Conservation (phyloP, 768 basidiomycete genomes). For the Macrolepiota dolichaula region DNA sequence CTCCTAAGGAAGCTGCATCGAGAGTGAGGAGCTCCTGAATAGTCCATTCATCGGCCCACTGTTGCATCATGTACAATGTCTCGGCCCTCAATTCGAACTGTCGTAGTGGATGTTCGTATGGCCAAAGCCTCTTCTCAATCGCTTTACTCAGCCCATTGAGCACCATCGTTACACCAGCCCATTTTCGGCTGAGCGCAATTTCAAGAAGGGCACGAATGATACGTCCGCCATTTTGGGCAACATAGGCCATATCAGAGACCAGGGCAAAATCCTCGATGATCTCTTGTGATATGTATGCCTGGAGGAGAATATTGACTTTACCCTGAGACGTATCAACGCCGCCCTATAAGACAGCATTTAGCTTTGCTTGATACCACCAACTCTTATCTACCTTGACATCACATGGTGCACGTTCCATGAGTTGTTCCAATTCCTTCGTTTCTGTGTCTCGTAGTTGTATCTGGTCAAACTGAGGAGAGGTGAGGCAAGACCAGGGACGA, state of each 20-base stretch:
- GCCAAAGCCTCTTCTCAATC: constrained; percentile 90
- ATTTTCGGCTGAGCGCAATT: constrained; percentile 89
- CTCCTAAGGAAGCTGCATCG: constrained; percentile 67
- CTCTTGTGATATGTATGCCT: constrained; percentile 80
- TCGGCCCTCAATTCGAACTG: constrained; percentile 80
- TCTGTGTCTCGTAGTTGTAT: constrained; percentile 93
- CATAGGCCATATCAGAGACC: constrained; percentile 92
- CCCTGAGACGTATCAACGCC: constrained; percentile 52
- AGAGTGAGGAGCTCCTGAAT: constrained; percentile 68
- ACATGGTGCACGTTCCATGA: constrained; percentile 73
- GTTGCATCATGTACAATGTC: constrained; percentile 71
- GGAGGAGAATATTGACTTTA: constrained; percentile 94
- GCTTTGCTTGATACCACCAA: neutral
- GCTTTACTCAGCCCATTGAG: constrained; percentile 93
- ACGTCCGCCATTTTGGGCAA: constrained; percentile 91
- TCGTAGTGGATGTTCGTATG: constrained; percentile 85
- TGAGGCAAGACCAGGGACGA: neutral
- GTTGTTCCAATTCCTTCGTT: constrained; percentile 69
- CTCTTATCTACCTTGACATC: constrained; percentile 61
- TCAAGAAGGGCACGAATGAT: constrained; percentile 94
- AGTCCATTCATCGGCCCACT: constrained; percentile 79
- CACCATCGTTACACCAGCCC: constrained; percentile 77
- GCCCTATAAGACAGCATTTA: constrained; percentile 30
- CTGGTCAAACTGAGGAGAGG: constrained; percentile 74
- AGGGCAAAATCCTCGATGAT: constrained; percentile 93